Conservation (phyloP, 768 basidiomycete genomes). For the Kwoniella shandongensis region DNA sequence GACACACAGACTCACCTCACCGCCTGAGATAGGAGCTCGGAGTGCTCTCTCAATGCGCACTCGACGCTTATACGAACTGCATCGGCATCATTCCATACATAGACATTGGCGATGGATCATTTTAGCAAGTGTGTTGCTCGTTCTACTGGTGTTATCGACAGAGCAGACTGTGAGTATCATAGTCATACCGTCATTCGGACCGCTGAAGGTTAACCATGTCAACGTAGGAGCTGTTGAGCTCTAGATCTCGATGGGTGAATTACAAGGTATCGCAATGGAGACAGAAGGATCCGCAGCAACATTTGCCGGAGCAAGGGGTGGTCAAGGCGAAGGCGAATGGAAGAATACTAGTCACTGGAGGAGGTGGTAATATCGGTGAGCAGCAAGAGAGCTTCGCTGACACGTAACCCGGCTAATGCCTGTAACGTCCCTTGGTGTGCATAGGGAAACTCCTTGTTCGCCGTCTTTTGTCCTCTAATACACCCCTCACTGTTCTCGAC, state of each 20-base stretch:
- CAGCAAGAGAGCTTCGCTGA: not conserved
- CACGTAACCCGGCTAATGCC: no score
- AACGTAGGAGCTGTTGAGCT: not conserved
- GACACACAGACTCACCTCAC: no score
- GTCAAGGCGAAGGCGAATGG: not conserved
- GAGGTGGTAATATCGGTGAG: conserved; percentile 36
- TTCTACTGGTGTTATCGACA: not conserved
- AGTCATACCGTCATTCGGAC: not conserved
- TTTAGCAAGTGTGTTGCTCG: not conserved
- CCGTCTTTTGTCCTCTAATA: conserved; percentile 21
- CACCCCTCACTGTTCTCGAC: conserved; percentile 30
- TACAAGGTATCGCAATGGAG: not conserved
- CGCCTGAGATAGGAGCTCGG: no score
- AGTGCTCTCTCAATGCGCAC: not conserved
- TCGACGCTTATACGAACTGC: not conserved
- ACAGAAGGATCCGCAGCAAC: not conserved
- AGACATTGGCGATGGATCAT: conserved; percentile 3
- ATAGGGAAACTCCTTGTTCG: conserved; percentile 31
- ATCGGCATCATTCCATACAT: not conserved
- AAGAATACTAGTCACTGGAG: conserved; percentile 30
- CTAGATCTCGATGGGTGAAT: not conserved
- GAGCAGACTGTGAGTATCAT: not conserved
- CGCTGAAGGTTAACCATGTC: not conserved
- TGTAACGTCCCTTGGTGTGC: not conserved
- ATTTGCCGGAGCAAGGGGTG: not conserved